These are phyloP conservation scores for Kurtzmaniella quercitrusa DNA, from an alignment of 1,139 yeast species.

Conservation along the genomic window DNA sequence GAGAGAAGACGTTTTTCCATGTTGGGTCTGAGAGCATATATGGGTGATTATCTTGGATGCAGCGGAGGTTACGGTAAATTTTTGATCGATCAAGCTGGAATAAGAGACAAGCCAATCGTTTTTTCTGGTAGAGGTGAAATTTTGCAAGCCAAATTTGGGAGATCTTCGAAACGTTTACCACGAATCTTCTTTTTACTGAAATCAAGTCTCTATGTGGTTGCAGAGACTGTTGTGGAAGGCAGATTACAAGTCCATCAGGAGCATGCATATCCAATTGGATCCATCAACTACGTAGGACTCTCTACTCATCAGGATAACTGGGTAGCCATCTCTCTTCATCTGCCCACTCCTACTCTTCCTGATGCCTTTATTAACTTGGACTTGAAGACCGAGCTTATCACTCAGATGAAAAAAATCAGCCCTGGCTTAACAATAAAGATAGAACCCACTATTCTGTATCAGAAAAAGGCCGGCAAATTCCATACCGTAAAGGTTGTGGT, in stretches of 20 bases:
- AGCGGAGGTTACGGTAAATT: constrained; percentile 78
- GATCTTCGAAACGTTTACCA: constrained; percentile 79
- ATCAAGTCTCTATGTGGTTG: constrained; percentile 59
- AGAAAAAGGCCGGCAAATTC: constrained; percentile 84
- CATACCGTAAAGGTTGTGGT: constrained; percentile 68
- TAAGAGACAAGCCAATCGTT: constrained; percentile 56
- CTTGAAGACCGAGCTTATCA: constrained; percentile 85
- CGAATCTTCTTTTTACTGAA: constrained; percentile 70
- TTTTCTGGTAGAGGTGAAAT: constrained; percentile 84
- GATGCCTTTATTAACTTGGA: constrained; percentile 78
- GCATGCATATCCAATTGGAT: constrained; percentile 53
- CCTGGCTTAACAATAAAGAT: constrained; percentile 59
- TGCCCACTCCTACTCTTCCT: constrained; percentile 53
- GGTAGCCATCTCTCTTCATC: constrained; percentile 67
- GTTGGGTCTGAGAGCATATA: constrained; percentile 83
- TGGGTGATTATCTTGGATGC: constrained; percentile 92
- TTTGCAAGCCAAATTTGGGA: constrained; percentile 81
- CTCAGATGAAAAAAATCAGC: constrained; percentile 66
- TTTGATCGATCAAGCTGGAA: constrained; percentile 60
- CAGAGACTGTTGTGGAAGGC: constrained; percentile 69
- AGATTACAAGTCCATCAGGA: constrained; percentile 68
- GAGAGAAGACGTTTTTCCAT: constrained; percentile 88
- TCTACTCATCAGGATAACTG: constrained; percentile 88
- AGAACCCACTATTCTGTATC: constrained; percentile 73
- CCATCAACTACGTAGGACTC: constrained; percentile 62